Conservation (phyloP, 805 yeast genomes). For the Nakazawaea laoshanensis region DNA sequence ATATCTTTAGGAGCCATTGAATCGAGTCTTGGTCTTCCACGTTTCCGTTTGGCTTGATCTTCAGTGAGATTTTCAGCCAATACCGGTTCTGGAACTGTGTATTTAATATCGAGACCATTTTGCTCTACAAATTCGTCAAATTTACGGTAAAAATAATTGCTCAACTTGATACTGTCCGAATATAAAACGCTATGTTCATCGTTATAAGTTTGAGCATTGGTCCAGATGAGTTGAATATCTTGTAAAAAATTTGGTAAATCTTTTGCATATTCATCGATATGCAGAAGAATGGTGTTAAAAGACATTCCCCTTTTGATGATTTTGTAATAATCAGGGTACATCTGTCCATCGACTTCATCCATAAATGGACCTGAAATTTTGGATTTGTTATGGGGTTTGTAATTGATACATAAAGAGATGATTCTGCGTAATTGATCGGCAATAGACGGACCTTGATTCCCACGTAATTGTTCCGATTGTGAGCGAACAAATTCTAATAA, state of each 20-base stretch:
- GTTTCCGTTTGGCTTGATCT: conserved; percentile 14
- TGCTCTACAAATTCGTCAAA: conserved; percentile 20
- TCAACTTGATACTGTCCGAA: conserved; percentile 59
- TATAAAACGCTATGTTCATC: conserved; percentile 64
- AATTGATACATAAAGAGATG: conserved; percentile 31
- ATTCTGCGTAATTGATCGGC: conserved; percentile 17
- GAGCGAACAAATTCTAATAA: conserved; percentile 50
- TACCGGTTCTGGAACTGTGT: conserved; percentile 6
- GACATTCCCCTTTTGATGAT: conserved; percentile 70
- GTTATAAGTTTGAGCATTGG: conserved; percentile 74
- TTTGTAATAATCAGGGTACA: conserved; percentile 75
- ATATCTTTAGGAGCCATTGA: conserved; percentile 9
- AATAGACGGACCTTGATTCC: conserved; percentile 4
- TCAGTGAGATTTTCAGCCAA: conserved; percentile 2
- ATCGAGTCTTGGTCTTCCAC: conserved; percentile 17
- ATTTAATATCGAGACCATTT: background rate
- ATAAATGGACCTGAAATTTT: conserved; percentile 62
- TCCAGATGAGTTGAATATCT: conserved; percentile 56
- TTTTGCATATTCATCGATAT: conserved; percentile 44
- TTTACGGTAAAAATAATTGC: conserved; percentile 37
- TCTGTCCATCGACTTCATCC: conserved; percentile 60
- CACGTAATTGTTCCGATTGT: conserved; percentile 28
- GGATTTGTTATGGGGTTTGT: conserved; percentile 40
- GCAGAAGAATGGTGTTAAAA: conserved; percentile 46
- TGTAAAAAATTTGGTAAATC: conserved; percentile 48